Evolutionary conservation across 2,329 filamentous ascomycete genomes (phyloP), one percentile per base, ranked within the genome.

Genomic region (Aspergillus fumigatiaffinis): DNA sequence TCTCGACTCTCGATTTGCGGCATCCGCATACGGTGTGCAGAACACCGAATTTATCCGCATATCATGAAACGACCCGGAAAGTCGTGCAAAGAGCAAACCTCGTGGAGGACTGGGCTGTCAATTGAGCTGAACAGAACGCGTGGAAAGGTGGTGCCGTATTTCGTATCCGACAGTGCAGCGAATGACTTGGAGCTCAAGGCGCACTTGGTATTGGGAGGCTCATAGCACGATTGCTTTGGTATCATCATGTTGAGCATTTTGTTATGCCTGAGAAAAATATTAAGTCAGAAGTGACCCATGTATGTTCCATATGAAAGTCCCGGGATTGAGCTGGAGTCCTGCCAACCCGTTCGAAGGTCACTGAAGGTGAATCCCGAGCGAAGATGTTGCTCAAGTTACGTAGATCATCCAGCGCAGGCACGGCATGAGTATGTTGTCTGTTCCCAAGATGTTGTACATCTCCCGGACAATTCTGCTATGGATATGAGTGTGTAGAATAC

Each of bases 211-310:
- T 12, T 3, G 28, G 10, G 10, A 32, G 29, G 29, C 29, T 32
- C 12, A 4, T 14, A 32, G 68, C 32, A 72, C 72, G 66, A 63
- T 60, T 14, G 63, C 54, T 25, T 69, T 7, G 25, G 28, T 71
- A 29, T 54, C 73, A 28, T 52, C 67, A 4, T 71, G 5, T 70
- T 53, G 61, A 61, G 17, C 71, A 66, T 51, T 64, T 68, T 46
- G 63, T 54, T 32, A 69, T 72, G 66, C 70, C 69, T 4, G 70
- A 72, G 52, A 72, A 70, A 0, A 62, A 21, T 65, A 66, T 6
- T 66, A 72, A 64, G n/a, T 71, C 70, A 57, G 64, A 63, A 2
- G 69, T 71, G 51, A 69, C 72, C 20, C 69, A 73, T 59, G 70
- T 57, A 71, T 74, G 64, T 73, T 71, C 41, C 66, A 66, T 50